Percentiles rank a stretch among this genome's conserved stretches.
phyloP scores from a whole-genome alignment of 257 asterid genomes.

The Jaltomata sinuosa region DNA sequence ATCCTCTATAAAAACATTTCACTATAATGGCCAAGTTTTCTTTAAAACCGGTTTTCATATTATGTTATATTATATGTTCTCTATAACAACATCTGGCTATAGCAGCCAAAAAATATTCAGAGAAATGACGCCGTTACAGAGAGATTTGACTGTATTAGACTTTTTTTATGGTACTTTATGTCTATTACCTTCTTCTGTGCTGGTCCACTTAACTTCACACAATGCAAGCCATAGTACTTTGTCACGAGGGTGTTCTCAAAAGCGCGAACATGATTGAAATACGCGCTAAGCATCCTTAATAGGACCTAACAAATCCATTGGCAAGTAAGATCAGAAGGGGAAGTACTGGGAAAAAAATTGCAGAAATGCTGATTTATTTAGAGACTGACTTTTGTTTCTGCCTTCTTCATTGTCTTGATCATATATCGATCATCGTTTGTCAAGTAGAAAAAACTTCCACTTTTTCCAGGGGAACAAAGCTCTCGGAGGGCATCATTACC shows the following conservation, averaged over 20 bases:
- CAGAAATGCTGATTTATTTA: background rate
- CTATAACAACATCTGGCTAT: background rate
- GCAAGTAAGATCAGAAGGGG: background rate
- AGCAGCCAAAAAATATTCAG: background rate
- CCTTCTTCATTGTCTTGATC: slow-evolving; percentile 2
- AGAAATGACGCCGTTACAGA: background rate
- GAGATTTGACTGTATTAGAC: background rate
- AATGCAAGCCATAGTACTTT: slow-evolving; percentile 54
- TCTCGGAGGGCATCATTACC: slow-evolving; percentile 1
- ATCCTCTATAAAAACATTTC: background rate
- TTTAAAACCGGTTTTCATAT: background rate
- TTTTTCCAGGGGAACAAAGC: slow-evolving; percentile 4
- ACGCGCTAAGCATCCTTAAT: slow-evolving; percentile 56
- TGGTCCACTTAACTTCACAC: slow-evolving; percentile 54
- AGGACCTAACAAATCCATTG: slow-evolving; percentile 35
- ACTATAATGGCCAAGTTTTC: background rate
- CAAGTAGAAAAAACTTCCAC: slow-evolving; percentile 6
- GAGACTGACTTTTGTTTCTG: background rate
- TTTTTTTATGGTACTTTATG: background rate
- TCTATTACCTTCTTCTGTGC: slow-evolving; percentile 57
- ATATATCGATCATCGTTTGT: slow-evolving; percentile 3
- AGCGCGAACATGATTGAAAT: slow-evolving; percentile 49
- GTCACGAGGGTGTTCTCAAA: slow-evolving; percentile 58
- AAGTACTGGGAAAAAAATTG: background rate
- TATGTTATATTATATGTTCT: too few relatives aligned